phyloP scores from a whole-genome alignment of 257 asterid genomes.

The Verbascum thapsus region DNA sequence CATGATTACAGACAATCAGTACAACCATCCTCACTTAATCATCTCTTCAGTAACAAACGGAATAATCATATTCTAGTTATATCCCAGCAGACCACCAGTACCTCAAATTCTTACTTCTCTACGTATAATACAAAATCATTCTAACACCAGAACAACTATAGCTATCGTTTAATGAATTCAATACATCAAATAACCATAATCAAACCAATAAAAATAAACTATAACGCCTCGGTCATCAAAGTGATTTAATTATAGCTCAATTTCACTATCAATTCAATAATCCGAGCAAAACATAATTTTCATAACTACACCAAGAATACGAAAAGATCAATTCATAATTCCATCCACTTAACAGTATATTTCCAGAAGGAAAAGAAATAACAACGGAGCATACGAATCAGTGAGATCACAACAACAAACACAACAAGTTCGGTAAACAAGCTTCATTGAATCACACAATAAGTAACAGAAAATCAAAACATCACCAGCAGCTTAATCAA shows the following conservation, averaged over 20 bases:
- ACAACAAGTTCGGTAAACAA: not conserved
- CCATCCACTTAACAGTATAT: conserved; percentile 1
- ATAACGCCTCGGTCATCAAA: not conserved
- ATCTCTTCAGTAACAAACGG: not conserved
- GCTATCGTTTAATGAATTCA: not conserved
- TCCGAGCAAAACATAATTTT: not conserved
- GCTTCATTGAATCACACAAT: not conserved
- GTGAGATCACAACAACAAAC: not conserved
- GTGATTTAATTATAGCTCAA: not conserved
- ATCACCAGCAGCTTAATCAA: conserved; percentile 1
- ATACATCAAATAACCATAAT: conserved; percentile 4
- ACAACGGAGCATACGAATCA: not conserved
- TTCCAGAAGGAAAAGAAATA: not conserved
- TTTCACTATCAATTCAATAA: conserved; percentile 4
- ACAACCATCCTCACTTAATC: not conserved
- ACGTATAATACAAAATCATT: no score
- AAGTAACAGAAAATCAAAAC: not conserved
- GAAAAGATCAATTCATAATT: conserved; percentile 3
- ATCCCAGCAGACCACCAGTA: not conserved
- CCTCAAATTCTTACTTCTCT: not conserved
- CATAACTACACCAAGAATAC: not conserved
- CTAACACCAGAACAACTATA: not conserved
- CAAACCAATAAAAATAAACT: not conserved
- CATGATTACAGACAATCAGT: conserved; percentile 1
- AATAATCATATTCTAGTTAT: not conserved